Percentiles rank a stretch among this genome's conserved stretches.
phyloP scores from a whole-genome alignment of 1,139 yeast genomes.

The Kodamaea sp. region DNA sequence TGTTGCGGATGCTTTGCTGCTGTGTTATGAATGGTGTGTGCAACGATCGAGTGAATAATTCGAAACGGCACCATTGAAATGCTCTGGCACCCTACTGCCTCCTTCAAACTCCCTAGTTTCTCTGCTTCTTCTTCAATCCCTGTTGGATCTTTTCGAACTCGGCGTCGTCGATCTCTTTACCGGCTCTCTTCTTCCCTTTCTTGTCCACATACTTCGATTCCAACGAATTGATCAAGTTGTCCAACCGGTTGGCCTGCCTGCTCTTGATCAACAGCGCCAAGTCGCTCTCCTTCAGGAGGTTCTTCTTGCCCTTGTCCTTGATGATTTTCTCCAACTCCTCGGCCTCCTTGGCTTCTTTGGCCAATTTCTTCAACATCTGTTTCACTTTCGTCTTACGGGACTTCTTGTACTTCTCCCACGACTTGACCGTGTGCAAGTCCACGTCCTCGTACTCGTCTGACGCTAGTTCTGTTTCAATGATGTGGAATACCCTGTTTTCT shows the following conservation, averaged over 20 bases:
- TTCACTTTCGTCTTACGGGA: conserved; percentile 47
- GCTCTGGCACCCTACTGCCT: too few relatives aligned
- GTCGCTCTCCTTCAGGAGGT: conserved; percentile 39
- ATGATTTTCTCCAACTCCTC: conserved; percentile 56
- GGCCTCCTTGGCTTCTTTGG: conserved; percentile 70
- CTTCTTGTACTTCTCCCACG: conserved; percentile 58
- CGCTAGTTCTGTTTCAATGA: conserved; percentile 47
- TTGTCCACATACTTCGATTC: conserved; percentile 56
- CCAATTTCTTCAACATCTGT: conserved; percentile 47
- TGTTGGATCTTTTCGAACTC: conserved; percentile 42
- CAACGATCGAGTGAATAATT: too few relatives aligned
- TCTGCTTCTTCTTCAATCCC: conserved; percentile 16
- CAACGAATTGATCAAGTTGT: conserved; percentile 48
- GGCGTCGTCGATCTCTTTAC: conserved; percentile 37
- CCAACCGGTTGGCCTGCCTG: conserved; percentile 44
- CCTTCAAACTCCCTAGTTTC: too few relatives aligned
- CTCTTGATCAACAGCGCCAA: conserved; percentile 53
- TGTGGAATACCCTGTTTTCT: conserved; percentile 57
- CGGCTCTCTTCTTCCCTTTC: conserved; percentile 36
- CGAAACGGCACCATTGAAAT: too few relatives aligned
- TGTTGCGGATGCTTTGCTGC: too few relatives aligned
- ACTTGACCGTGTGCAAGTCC: conserved; percentile 28
- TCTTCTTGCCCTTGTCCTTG: conserved; percentile 36
- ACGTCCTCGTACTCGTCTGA: conserved; percentile 28
- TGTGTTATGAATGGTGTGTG: too few relatives aligned